Evolutionary conservation across 1,284 basidiomycete species (phyloP), one percentile per base, ranked within the genome.

Genomic region (Pseudozyma hubeiensis): DNA sequence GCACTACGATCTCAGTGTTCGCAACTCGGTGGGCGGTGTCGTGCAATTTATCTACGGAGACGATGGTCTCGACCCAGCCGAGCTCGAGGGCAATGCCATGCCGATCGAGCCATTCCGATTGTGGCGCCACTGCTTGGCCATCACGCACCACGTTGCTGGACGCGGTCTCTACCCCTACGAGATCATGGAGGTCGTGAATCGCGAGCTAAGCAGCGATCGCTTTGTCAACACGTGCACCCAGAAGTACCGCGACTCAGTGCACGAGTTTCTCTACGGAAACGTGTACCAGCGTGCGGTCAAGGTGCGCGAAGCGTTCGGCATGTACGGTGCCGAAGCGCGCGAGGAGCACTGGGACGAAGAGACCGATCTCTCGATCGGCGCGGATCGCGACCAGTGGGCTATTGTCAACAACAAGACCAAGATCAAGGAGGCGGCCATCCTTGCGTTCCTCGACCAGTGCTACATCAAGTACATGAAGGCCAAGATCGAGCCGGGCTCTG

Each of bases 41-140:
- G 96, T 99, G 3, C 97, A 99, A 81, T 99, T 99, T 86, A 88
- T 90, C 47, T 99, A 98, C 81, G 97, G 97, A 47, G 95, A 98
- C 81, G 97, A 99, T 84, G 96, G 94, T 53, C 88, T 99, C 44
- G 97, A 99, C 85, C 97, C 97, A 1, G 95, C 94, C 40, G 96
- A 94, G 82, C 87, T 96, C 35, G 96, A 98, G 84, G 95, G 94
- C 52, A 93, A 97, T 78, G 84, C 84, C 16, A 92, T 93, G 14
- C 97, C 97, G 0, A 90, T 99, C 64, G 83, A 83, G 61, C 83
- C 83, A 40, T 60, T 69, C 63, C 89, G 97, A 57, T 91, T 93
- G 33, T 94, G 96, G 91, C 90, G 87, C 48, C 95, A 98, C 86
- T 91, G 94, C 51, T 87, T 89, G 80, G 94, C 94, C 81, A 83